Evolutionary conservation across 192 early-diverging fungal genomes (phyloP).

Genomic region (Podila epicladia): DNA sequence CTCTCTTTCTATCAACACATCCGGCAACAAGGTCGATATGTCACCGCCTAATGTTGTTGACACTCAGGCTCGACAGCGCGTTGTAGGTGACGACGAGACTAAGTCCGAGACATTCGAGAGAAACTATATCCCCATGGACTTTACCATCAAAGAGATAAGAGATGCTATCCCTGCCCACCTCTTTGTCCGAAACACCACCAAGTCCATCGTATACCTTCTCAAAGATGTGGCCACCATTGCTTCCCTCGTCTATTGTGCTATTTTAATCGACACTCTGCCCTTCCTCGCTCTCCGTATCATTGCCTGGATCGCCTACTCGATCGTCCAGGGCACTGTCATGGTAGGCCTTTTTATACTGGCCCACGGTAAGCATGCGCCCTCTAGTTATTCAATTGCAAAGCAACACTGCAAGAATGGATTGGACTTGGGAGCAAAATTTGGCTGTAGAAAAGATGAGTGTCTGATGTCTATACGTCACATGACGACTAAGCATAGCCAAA

Average conservation of each 20-base stretch:
- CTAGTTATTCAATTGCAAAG: background rate
- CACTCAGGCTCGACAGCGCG: constrained; percentile 12
- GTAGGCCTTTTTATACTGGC: constrained; percentile 90
- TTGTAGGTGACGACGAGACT: constrained; percentile 23
- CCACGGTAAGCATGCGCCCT: constrained; percentile 58
- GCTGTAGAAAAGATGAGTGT: background rate
- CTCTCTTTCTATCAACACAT: background rate
- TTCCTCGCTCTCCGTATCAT: constrained; percentile 54
- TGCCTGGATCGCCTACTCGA: constrained; percentile 86
- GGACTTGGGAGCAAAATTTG: background rate
- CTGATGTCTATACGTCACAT: too few species aligned
- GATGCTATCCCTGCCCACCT: constrained; percentile 91
- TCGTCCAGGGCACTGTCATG: constrained; percentile 81
- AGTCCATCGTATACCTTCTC: constrained; percentile 81
- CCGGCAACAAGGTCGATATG: background rate
- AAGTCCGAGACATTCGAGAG: constrained; percentile 40
- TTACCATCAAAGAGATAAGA: constrained; percentile 91
- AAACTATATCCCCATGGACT: constrained; percentile 65
- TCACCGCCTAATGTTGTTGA: constrained; percentile 35
- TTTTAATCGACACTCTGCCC: constrained; percentile 66
- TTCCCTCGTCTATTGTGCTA: constrained; percentile 73
- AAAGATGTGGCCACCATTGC: constrained; percentile 79
- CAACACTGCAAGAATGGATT: background rate
- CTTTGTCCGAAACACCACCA: constrained; percentile 85
- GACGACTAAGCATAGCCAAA: too few species aligned